Base-by-base conservation (phyloP, 2,329 filamentous ascomycete genomes). In the Fusarium humuli region DNA sequence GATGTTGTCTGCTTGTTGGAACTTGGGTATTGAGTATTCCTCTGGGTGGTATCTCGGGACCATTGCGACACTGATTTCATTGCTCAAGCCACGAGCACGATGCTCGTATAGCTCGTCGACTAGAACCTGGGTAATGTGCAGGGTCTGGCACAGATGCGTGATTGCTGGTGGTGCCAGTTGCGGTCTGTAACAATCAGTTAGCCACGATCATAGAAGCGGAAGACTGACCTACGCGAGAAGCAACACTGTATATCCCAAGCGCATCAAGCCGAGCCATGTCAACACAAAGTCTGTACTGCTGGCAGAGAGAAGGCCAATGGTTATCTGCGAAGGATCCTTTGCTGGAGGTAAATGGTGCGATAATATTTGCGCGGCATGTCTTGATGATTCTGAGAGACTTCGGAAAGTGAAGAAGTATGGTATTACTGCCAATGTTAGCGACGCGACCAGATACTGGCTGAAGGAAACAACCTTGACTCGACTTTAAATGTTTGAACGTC, bases 251-350 rank as follows among this genome's bases (percentile, higher is more conserved):
- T 83, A 81, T 0, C 88, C 88, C 44, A 88, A 72, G 12, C 83
- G 80, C 75, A 90, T 86, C 42, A 91, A 78, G 0, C 83, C 88
- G 4, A 91, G 79, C 88, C 87, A 91, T 1, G 84, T 83, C 53
- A 90, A 81, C 0, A 91, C 78, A 57, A 91, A 90, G 12, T 86
- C 83, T 1, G 84, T 75, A 1, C 84, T 87, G 70, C 88, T 91
- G 0, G 84, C 81, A 61, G 85, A 86, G 0, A 91, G 75, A 12
- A 91, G 73, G 0, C 84, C 89, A 4, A 75, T 44, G 0, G 25
- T 41, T 0, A 50, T 18, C 1, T 44, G 37, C 2, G n/a, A 40
- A 1, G 44, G 3, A 1, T 23, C 23, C 1, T 45, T 44, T 0
- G 27, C 9, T 6, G 47, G 40, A 4, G 32, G 29, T 0, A 69